Evolutionary conservation across 2,329 filamentous ascomycete genomes (phyloP).

Genomic region (Grosmannia clavigera): DNA sequence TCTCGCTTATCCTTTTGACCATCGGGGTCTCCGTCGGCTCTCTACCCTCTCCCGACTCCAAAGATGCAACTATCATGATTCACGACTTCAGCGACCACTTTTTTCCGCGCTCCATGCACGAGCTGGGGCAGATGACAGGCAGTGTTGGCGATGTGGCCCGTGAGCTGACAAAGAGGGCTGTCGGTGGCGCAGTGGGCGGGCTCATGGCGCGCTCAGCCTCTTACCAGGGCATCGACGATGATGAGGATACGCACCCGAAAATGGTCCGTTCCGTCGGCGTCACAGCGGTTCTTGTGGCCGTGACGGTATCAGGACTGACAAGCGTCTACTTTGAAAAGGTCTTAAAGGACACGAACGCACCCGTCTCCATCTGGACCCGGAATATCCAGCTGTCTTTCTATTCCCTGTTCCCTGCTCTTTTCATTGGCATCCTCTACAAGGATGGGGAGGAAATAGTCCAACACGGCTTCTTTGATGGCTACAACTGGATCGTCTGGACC

Average conservation of each 20-base stretch:
- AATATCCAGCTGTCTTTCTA: constrained; percentile 94
- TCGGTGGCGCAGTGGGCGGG: constrained; percentile 22
- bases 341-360: constrained; percentile 66
- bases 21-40: constrained; percentile 78
- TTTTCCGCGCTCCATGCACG: constrained; percentile 69
- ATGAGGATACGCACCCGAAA: constrained; percentile 35
- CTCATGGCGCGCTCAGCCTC: constrained; percentile 66
- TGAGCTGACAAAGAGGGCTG: constrained; percentile 37
- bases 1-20: constrained; percentile 66
- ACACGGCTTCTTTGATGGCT: constrained; percentile 87
- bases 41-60: constrained; percentile 49
- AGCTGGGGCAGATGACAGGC: constrained; percentile 53
- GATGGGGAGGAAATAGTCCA: constrained; percentile 75
- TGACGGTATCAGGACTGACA: constrained; percentile 69
- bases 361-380: constrained; percentile 78
- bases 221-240: constrained; percentile 74
- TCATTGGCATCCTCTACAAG: constrained; percentile 75
- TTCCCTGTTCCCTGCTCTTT: constrained; percentile 77
- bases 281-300: constrained; percentile 64
- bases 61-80: constrained; percentile 45
- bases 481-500: constrained; percentile 83
- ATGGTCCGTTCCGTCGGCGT: constrained; percentile 76
- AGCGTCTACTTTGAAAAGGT: constrained; percentile 87
- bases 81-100: constrained; percentile 53
- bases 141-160: constrained; percentile 35